Percentiles rank a stretch among this genome's conserved stretches.
These are phyloP conservation scores for Ophiostoma australiae DNA, from an alignment of 2,329 filamentous ascomycete genomes.

Conservation along the genomic window DNA sequence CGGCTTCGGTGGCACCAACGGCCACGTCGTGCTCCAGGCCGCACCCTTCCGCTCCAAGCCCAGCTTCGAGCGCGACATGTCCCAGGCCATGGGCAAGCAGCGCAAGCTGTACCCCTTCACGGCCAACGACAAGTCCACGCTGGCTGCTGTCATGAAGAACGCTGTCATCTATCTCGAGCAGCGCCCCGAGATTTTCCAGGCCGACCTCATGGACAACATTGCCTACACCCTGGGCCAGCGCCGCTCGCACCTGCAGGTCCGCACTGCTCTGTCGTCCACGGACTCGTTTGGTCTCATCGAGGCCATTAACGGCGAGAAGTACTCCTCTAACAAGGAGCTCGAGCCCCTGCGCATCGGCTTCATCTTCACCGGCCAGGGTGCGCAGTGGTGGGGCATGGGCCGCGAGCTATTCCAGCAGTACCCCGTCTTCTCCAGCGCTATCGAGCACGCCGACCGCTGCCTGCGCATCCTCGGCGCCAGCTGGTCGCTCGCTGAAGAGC, in stretches of 20 bases:
- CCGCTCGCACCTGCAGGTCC: conserved; percentile 30
- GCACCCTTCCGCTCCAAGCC: conserved; percentile 11
- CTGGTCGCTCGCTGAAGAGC: conserved; percentile 26
- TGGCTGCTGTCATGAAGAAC: conserved; percentile 30
- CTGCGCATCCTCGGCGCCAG: conserved; percentile 20
- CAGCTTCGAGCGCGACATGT: conserved; percentile 15
- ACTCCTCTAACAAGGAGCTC: conserved; percentile 19
- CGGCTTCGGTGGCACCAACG: conserved; percentile 44
- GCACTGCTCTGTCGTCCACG: background rate
- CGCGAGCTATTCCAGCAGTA: conserved; percentile 30
- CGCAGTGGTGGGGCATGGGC: conserved; percentile 32
- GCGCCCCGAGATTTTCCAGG: background rate
- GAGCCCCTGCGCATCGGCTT: conserved; percentile 20
- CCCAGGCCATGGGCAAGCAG: conserved; percentile 18
- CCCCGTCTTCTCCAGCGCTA: conserved; percentile 10
- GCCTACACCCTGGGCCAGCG: conserved; percentile 36
- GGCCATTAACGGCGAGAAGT: conserved; percentile 19
- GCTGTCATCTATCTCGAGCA: conserved; percentile 34
- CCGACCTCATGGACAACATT: conserved; percentile 29
- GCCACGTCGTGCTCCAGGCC: conserved; percentile 41
- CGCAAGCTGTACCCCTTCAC: conserved; percentile 37
- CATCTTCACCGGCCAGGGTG: conserved; percentile 26
- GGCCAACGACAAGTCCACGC: conserved; percentile 36
- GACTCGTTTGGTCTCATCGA: conserved; percentile 33
- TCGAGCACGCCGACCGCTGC: conserved; percentile 24